A percentile compares a stretch with the other conserved stretches of the same genome.
phyloP scores from a whole-genome alignment of 176 grass and related monocot genomes.

The Raddia guianensis region DNA sequence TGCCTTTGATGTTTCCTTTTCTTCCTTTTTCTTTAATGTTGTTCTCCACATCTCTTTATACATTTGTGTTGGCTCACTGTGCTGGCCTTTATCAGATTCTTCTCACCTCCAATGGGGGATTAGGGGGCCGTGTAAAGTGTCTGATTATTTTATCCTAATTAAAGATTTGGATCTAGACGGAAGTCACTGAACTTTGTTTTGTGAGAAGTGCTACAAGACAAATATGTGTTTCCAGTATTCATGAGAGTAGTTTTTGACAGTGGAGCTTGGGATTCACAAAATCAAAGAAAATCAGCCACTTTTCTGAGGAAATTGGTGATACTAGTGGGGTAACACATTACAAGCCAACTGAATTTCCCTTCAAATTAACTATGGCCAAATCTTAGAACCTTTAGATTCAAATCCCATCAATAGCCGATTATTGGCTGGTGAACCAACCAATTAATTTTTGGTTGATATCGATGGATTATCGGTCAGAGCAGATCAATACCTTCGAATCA shows the following conservation, averaged over 20 bases:
- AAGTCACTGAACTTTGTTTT: background rate
- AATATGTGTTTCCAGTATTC: background rate
- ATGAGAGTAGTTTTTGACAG: background rate
- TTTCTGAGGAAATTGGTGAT: too few relatives aligned
- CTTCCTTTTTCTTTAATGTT: background rate
- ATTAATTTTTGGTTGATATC: too few relatives aligned
- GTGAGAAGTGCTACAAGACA: background rate
- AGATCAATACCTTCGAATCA: too few relatives aligned
- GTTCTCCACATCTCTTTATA: constrained; percentile 9
- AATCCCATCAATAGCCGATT: too few relatives aligned
- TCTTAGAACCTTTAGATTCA: too few relatives aligned
- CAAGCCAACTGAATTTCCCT: too few relatives aligned
- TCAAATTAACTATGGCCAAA: too few relatives aligned
- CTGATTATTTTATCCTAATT: constrained; percentile 30
- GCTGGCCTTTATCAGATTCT: constrained; percentile 17
- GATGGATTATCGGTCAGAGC: too few relatives aligned
- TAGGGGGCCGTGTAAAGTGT: constrained; percentile 14
- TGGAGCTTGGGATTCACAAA: background rate
- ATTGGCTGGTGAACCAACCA: too few relatives aligned
- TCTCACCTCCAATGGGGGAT: background rate
- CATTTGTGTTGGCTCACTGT: constrained; percentile 31
- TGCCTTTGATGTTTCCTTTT: background rate
- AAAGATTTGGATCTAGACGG: background rate
- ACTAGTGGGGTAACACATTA: too few relatives aligned
- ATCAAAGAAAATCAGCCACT: too few relatives aligned